A percentile compares a stretch with the other conserved stretches of the same genome.
phyloP scores from a whole-genome alignment of 257 asterid genomes.

The Nicotiana paniculata region DNA sequence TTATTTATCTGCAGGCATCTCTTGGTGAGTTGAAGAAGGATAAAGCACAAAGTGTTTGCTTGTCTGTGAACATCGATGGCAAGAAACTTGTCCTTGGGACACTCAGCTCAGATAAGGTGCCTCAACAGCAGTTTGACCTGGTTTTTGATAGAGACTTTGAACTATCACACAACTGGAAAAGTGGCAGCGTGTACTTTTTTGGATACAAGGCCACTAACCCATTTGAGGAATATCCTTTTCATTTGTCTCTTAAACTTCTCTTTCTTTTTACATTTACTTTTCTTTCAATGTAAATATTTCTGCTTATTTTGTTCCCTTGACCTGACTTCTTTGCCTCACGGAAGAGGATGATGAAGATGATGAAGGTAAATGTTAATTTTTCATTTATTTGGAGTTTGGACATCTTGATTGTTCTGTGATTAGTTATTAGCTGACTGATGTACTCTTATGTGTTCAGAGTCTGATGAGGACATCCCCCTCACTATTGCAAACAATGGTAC shows the following conservation, averaged over 20 bases:
- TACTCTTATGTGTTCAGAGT: conserved; percentile 27
- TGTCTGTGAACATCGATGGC: conserved; percentile 51
- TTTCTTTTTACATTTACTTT: not conserved
- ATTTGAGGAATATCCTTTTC: conserved; percentile 59
- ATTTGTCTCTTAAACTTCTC: not conserved
- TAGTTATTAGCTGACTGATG: not conserved
- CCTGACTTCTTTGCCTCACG: conserved; percentile 24
- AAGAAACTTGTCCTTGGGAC: conserved; percentile 74
- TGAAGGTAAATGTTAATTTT: not conserved
- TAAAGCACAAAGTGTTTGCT: conserved; percentile 35
- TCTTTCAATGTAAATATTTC: not conserved
- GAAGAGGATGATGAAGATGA: conserved; percentile 37
- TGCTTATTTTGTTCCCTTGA: conserved; percentile 38
- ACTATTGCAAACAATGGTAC: conserved; percentile 44
- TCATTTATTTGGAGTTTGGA: not conserved
- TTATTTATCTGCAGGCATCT: conserved; percentile 35
- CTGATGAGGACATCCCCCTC: conserved; percentile 43
- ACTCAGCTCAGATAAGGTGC: conserved; percentile 57
- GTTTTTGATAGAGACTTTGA: conserved; percentile 52
- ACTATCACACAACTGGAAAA: conserved; percentile 69
- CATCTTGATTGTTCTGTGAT: not conserved
- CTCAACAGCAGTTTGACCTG: conserved; percentile 72
- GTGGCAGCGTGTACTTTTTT: conserved; percentile 62
- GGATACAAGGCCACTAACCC: conserved; percentile 59
- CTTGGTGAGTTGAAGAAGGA: conserved; percentile 59